Conservation (phyloP, 257 asterid genomes). For the Nicotiana sylvestris region DNA sequence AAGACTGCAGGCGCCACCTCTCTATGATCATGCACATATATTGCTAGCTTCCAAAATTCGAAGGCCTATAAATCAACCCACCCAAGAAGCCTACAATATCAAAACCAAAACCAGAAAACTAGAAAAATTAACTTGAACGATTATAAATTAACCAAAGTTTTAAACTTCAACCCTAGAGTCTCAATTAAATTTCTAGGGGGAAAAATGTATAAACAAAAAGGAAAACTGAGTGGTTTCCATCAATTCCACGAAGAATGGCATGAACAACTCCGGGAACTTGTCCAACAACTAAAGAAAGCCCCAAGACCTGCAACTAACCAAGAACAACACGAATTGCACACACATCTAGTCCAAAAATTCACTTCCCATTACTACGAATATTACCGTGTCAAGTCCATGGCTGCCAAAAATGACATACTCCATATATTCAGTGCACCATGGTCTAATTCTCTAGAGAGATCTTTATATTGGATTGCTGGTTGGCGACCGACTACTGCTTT, state of each 20-base stretch:
- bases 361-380: constrained; percentile 50
- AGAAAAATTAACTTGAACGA: no score
- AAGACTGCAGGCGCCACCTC: neutral
- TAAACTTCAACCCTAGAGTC: no score
- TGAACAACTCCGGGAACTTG: constrained; percentile 39
- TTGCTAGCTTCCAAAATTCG: neutral
- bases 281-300: constrained; percentile 36
- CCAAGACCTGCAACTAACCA: constrained; percentile 31
- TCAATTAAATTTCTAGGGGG: no score
- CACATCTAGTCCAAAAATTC: constrained; percentile 34
- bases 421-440: constrained; percentile 49
- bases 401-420: constrained; percentile 41
- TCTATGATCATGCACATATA: neutral
- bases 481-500: constrained; percentile 90
- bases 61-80: neutral
- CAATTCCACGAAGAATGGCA: constrained; percentile 52
- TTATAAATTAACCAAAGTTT: no score
- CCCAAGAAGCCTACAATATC: neutral
- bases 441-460: constrained; percentile 53
- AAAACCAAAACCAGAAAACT: neutral
- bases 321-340: constrained; percentile 28
- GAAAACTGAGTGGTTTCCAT: constrained; percentile 28
- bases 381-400: constrained; percentile 40
- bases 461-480: constrained; percentile 75
- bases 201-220: neutral